Evolutionary conservation across 2,329 filamentous ascomycete genomes (phyloP), one percentile per base, ranked within the genome.

Genomic region (Colletotrichum abscissum): DNA sequence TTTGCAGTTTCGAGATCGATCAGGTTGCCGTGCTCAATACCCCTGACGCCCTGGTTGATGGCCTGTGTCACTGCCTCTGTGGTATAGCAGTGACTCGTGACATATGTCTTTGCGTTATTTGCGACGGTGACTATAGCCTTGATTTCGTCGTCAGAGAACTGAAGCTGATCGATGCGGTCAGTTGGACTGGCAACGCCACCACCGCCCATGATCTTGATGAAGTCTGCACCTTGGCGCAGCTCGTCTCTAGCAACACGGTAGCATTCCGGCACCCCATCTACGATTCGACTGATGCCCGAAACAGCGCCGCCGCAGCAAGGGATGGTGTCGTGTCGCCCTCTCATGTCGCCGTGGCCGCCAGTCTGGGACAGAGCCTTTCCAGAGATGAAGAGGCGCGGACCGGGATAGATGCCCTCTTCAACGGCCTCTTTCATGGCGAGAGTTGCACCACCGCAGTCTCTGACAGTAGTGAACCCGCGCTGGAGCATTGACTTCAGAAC

Each of bases 181-280:
- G 88, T 89, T 0, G 88, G 88, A 14, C 84, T 87, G 0, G 86
- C 84, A 1, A 91, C 88, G 11, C 90, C 90, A 2, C 90, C 89
- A 6, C 85, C 85, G 1, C 83, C 83, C 88, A 91, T 91, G 75
- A 92, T 88, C 79, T 91, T 92, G 78, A 92, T 86, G 76, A 91
- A 91, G 76, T 91, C 88, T 1, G 88, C 87, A 2, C 89, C 89
- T 12, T 80, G 82, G 6, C 89, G 83, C 1, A 92, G 77, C 77
- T 91, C 86, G 63, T 90, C 88, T 5, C 90, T 83, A 0, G 86
- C 85, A 14, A 82, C 85, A n/a, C 84, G 83, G 38, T 89, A 81
- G 74, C 89, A 91, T 56, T 88, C 86, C 0, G 87, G 82, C 1
- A 89, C 88, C 1, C 89, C 88, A 76, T 91, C 87, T 57, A 84